Evolutionary conservation across 2,329 filamentous ascomycete species (phyloP).

Genomic region (Phyllosticta ampelicida): DNA sequence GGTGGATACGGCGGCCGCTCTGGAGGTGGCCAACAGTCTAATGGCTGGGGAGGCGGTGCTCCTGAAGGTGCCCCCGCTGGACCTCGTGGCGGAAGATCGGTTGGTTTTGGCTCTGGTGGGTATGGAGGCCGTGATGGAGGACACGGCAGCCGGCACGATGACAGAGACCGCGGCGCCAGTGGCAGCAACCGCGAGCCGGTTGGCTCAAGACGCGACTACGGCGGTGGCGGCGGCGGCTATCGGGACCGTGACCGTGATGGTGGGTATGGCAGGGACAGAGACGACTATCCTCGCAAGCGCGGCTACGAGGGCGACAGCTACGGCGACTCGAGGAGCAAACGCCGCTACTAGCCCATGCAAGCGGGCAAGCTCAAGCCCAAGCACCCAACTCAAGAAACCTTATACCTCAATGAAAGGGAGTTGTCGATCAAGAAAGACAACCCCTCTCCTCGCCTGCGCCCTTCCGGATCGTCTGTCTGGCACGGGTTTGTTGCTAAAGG

Average conservation of each 20-base stretch:
- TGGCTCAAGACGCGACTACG: constrained; percentile 52
- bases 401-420: not conserved
- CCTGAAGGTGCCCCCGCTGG: constrained; percentile 40
- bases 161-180: constrained; percentile 37
- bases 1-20: constrained; percentile 41
- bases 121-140: constrained; percentile 26
- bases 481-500: constrained; percentile 11
- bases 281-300: constrained; percentile 41
- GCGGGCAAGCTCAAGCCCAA: constrained; percentile 7
- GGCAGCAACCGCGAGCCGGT: constrained; percentile 81
- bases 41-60: constrained; percentile 28
- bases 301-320: constrained; percentile 65
- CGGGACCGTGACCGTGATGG: constrained; percentile 24
- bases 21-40: constrained; percentile 32
- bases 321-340: constrained; percentile 59
- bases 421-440: not conserved
- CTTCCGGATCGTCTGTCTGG: not conserved
- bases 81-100: constrained; percentile 28
- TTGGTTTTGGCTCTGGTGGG: constrained; percentile 28
- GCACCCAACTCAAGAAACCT: not conserved
- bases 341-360: constrained; percentile 37
- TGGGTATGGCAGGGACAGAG: constrained; percentile 9
- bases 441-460: not conserved
- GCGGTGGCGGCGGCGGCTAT: constrained; percentile 35
- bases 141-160: constrained; percentile 25